A percentile compares a stretch with the other conserved stretches of the same genome.
Conservation (phyloP, 371 early-diverging fungal species). For the Mucor mucedo region DNA sequence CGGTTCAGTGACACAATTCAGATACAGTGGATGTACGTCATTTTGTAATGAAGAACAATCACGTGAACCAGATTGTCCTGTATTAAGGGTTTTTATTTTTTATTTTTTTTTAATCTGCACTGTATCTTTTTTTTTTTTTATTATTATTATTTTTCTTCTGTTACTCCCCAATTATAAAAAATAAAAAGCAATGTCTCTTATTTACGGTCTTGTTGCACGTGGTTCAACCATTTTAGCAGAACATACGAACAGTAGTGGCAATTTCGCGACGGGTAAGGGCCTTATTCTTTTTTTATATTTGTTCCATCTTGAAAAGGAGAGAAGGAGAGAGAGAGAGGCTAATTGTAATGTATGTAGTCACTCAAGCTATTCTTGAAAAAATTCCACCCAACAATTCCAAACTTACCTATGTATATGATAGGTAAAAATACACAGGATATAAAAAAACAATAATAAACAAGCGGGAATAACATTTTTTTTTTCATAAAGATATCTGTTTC, state of each 20-base stretch:
- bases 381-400: slow-evolving; percentile 90
- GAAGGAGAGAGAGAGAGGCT: neutral
- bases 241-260: slow-evolving; percentile 77
- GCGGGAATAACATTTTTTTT: neutral
- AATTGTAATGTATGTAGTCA: slow-evolving; percentile 54
- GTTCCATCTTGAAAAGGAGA: neutral
- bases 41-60: too few relatives aligned
- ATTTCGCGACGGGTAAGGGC: slow-evolving; percentile 63
- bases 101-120: neutral
- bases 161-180: neutral
- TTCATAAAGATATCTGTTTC: slow-evolving; percentile 82
- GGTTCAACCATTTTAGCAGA: slow-evolving; percentile 78
- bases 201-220: slow-evolving; percentile 78
- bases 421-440: slow-evolving; percentile 48
- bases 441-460: neutral
- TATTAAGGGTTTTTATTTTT: too few relatives aligned
- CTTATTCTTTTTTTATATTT: neutral
- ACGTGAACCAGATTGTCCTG: too few relatives aligned
- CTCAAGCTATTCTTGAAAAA: slow-evolving; percentile 88
- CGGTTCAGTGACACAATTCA: too few relatives aligned
- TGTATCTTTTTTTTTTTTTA: neutral
- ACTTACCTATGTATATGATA: slow-evolving; percentile 89
- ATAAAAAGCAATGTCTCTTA: slow-evolving; percentile 61
- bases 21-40: too few relatives aligned
- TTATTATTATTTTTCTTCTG: slow-evolving; percentile 4